phyloP scores from a whole-genome alignment of 805 yeast genomes.

The Teunomyces panamensis region DNA sequence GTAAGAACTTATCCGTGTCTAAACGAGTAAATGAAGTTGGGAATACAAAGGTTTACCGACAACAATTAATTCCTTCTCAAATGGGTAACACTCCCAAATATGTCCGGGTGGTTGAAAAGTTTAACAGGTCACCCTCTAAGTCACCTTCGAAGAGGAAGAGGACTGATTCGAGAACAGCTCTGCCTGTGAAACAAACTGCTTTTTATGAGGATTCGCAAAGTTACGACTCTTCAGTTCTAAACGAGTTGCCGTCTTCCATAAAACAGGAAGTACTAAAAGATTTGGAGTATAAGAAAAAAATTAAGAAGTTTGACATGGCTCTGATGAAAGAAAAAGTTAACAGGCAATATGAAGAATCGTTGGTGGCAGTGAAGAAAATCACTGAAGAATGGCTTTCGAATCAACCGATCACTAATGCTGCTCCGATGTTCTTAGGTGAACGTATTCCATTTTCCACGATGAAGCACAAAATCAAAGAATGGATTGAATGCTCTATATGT shows the following conservation, averaged over 20 bases:
- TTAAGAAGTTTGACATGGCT: constrained; percentile 22
- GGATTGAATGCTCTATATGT: constrained; percentile 24
- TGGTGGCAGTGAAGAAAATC: constrained; percentile 13
- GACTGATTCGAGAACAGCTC: constrained; percentile 9
- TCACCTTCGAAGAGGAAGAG: constrained; percentile 12
- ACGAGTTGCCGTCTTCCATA: constrained; percentile 38
- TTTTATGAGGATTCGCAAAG: constrained; percentile 23
- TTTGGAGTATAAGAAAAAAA: constrained; percentile 25
- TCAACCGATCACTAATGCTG: constrained; percentile 12
- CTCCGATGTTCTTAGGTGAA: constrained; percentile 9
- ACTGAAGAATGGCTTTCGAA: constrained; percentile 20
- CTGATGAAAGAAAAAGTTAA: constrained; percentile 27
- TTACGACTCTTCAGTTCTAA: constrained; percentile 34
- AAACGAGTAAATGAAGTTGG: not conserved
- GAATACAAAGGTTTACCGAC: constrained; percentile 26
- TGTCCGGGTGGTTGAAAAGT: constrained; percentile 29
- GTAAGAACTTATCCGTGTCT: not conserved
- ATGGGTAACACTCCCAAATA: constrained; percentile 26
- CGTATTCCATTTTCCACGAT: constrained; percentile 3
- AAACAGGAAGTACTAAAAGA: constrained; percentile 36
- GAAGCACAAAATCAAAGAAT: constrained; percentile 17
- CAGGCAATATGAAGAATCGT: constrained; percentile 8
- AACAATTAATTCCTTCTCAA: constrained; percentile 37
- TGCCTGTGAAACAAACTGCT: constrained; percentile 11
- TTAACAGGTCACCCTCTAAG: constrained; percentile 22